A percentile compares a stretch with the other conserved stretches of the same genome.
These are phyloP conservation scores for Eucalyptus melliodora DNA, from an alignment of 345 rosid genomes.

Conservation along the genomic window DNA sequence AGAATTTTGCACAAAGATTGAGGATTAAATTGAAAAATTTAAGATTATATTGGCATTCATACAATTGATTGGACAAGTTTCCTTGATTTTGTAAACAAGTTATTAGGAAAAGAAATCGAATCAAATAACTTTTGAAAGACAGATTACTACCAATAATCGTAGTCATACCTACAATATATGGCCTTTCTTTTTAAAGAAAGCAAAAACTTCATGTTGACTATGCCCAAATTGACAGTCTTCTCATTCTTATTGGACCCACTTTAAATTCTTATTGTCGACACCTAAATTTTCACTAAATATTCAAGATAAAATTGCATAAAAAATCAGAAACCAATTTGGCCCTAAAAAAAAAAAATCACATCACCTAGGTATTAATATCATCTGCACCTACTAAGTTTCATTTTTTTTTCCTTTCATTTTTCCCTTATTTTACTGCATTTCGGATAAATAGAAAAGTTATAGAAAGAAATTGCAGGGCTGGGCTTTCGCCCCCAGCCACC, in stretches of 20 bases:
- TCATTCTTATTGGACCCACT: not conserved
- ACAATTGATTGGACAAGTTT: not conserved
- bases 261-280: accelerated
- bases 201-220: not conserved
- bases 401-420: no score
- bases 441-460: no score
- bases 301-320: no score
- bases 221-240: no score
- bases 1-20: not conserved
- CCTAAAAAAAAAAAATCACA: no score
- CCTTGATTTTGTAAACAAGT: not conserved
- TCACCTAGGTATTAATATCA: no score
- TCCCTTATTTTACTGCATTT: no score
- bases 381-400: no score
- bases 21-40: not conserved
- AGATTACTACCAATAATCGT: not conserved
- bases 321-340: no score
- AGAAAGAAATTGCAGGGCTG: no score
- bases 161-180: not conserved
- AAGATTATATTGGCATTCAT: not conserved
- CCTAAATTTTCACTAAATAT: no score
- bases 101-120: not conserved
- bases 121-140: accelerated
- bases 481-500: no score
- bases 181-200: not conserved